phyloP scores from a whole-genome alignment of 495 filamentous ascomycete species.

The Opeltia flavorubescens region DNA sequence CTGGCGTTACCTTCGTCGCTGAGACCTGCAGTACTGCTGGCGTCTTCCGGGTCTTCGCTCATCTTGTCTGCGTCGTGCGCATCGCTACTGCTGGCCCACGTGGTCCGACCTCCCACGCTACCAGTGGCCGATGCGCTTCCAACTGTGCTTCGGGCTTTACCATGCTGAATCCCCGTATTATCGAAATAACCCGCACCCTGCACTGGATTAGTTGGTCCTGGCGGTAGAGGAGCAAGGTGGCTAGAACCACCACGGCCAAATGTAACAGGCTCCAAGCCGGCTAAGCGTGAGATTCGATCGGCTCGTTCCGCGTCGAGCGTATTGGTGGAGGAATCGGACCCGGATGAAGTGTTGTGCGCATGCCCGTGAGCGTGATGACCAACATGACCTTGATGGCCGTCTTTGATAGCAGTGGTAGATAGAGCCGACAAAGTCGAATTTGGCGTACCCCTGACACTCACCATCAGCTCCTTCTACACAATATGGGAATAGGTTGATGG shows the following conservation, averaged over 20 bases:
- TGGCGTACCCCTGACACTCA: slow-evolving; percentile 60
- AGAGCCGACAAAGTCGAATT: slow-evolving; percentile 77
- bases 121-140: slow-evolving; percentile 71
- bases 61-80: slow-evolving; percentile 51
- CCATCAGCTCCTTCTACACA: slow-evolving; percentile 9
- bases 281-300: slow-evolving; percentile 82
- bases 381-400: slow-evolving; percentile 68
- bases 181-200: slow-evolving; percentile 56
- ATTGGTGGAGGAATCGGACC: slow-evolving; percentile 42
- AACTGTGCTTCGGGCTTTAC: slow-evolving; percentile 69
- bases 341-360: slow-evolving; percentile 31
- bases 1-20: slow-evolving; percentile 64
- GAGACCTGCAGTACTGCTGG: slow-evolving; percentile 50
- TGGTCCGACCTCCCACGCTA: slow-evolving; percentile 56
- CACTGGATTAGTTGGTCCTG: slow-evolving; percentile 10
- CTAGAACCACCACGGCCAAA: slow-evolving; percentile 40
- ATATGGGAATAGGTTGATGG: slow-evolving; percentile 6
- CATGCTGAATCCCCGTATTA: slow-evolving; percentile 29
- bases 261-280: slow-evolving; percentile 68
- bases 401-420: slow-evolving; percentile 86
- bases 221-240: slow-evolving; percentile 16
- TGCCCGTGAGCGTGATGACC: slow-evolving; percentile 42
- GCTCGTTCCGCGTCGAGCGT: slow-evolving; percentile 81
- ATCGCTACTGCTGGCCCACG: slow-evolving; percentile 57
- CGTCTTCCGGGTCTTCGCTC: slow-evolving; percentile 56